A percentile compares a stretch with the other conserved stretches of the same genome.
Evolutionary conservation across 225 moss, liverwort and hornwort genomes (phyloP).

Genomic region (Physcomitrium patens): DNA sequence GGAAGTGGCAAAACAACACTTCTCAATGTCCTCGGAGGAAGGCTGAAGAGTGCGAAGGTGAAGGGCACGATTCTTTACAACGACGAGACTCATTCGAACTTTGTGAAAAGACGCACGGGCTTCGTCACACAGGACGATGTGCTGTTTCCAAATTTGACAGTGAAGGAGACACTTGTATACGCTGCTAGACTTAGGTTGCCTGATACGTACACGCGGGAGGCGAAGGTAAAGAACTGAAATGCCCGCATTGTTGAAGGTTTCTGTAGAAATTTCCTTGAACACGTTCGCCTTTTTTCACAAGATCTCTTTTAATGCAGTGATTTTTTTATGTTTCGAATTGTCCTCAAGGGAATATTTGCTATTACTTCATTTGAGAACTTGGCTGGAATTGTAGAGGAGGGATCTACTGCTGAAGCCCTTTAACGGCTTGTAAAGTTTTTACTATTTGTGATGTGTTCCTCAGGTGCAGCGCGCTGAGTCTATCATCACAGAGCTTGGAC

Average conservation of each 20-base stretch:
- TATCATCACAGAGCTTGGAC: slow-evolving; percentile 55
- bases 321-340: no score
- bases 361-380: neutral
- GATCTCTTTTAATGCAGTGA: no score
- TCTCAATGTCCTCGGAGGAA: slow-evolving; percentile 65
- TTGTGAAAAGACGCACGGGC: slow-evolving; percentile 61
- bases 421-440: neutral
- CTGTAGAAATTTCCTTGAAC: no score
- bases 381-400: neutral
- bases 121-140: slow-evolving; percentile 71
- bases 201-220: slow-evolving; percentile 29
- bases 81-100: slow-evolving; percentile 43
- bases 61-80: slow-evolving; percentile 66
- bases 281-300: no score
- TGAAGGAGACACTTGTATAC: slow-evolving; percentile 61
- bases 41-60: slow-evolving; percentile 46
- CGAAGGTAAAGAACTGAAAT: slow-evolving; percentile 40
- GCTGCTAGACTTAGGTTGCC: slow-evolving; percentile 58
- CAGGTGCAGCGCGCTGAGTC: slow-evolving; percentile 50
- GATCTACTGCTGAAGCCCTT: no score
- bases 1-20: slow-evolving; percentile 87
- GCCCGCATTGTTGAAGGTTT: no score
- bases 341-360: no score
- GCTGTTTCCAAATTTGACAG: slow-evolving; percentile 57
- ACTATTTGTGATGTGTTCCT: neutral